Percentiles rank a stretch among this genome's conserved stretches.
Evolutionary conservation across 495 filamentous ascomycete species (phyloP).

Genomic region (Penicillium taxi): DNA sequence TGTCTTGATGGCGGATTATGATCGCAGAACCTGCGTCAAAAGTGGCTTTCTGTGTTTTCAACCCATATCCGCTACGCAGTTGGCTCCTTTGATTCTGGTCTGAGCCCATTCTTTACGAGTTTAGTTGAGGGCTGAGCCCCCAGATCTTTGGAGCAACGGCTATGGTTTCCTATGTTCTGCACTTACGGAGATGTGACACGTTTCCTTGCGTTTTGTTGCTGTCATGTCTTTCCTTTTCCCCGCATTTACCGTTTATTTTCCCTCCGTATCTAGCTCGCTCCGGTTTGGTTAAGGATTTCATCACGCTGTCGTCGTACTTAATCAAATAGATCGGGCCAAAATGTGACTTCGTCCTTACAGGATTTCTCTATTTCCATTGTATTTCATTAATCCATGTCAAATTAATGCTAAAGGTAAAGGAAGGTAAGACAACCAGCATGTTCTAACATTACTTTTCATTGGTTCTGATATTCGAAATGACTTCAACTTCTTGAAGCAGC

Average conservation of each 20-base stretch:
- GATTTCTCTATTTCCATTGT: constrained; percentile 19
- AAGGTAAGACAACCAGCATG: too few relatives aligned
- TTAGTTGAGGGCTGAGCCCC: constrained; percentile 8
- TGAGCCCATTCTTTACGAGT: constrained; percentile 10
- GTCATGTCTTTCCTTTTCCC: constrained; percentile 33
- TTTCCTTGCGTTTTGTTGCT: constrained; percentile 37
- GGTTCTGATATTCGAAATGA: too few relatives aligned
- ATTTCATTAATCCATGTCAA: too few relatives aligned
- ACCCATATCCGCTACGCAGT: constrained; percentile 28
- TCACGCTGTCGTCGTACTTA: constrained; percentile 30
- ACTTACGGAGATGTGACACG: constrained; percentile 39
- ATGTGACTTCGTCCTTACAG: constrained; percentile 37
- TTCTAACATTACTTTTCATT: too few relatives aligned
- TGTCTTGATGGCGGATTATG: constrained; percentile 40
- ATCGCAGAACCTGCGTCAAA: constrained; percentile 41
- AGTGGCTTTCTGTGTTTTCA: constrained; percentile 43
- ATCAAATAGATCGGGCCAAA: constrained; percentile 39
- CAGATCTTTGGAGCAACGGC: constrained; percentile 7
- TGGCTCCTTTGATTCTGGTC: constrained; percentile 9
- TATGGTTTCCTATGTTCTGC: constrained; percentile 38
- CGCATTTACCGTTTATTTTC: constrained; percentile 19
- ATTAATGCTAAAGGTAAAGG: too few relatives aligned
- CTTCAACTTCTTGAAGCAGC: too few relatives aligned
- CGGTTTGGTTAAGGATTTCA: constrained; percentile 39
- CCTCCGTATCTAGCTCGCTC: constrained; percentile 36